Percentiles rank a stretch among this genome's conserved stretches.
Conservation (phyloP, 73 alveolate species). For the Paramecium tetraurelia region DNA sequence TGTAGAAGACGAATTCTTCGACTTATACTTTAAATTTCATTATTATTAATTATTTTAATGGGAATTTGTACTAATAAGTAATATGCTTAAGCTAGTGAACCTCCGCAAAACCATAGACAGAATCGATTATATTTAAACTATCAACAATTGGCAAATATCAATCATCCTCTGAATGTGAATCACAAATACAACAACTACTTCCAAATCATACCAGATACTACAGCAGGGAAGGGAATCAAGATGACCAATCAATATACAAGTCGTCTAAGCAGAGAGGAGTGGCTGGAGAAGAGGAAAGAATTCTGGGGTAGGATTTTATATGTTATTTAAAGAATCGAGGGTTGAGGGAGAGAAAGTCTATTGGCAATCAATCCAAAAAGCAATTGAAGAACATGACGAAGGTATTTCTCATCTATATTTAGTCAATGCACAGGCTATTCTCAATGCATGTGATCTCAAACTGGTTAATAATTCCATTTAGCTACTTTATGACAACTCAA, state of each 20-base stretch:
- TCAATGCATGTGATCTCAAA: neutral
- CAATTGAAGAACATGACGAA: constrained; percentile 25
- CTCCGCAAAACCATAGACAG: neutral
- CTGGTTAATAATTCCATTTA: constrained; percentile 8
- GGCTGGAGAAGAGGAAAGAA: constrained; percentile 33
- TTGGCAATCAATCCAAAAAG: neutral
- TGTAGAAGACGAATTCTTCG: constrained; percentile 48
- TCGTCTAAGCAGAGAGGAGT: neutral
- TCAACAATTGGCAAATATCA: neutral
- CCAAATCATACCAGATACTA: neutral
- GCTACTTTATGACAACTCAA: neutral
- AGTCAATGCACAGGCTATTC: neutral
- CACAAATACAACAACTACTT: constrained; percentile 28
- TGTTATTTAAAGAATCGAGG: neutral
- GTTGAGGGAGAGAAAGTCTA: neutral
- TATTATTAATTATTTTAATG: neutral
- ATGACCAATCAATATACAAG: constrained; percentile 26
- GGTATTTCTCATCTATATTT: neutral
- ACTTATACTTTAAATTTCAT: constrained; percentile 58
- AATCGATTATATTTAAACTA: neutral
- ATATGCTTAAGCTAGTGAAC: neutral
- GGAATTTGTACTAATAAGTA: neutral
- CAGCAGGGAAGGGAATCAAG: neutral
- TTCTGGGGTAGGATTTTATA: constrained; percentile 30
- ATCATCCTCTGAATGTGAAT: constrained; percentile 33